phyloP scores from a whole-genome alignment of 805 yeast genomes.

The Yarrowia deformans region DNA sequence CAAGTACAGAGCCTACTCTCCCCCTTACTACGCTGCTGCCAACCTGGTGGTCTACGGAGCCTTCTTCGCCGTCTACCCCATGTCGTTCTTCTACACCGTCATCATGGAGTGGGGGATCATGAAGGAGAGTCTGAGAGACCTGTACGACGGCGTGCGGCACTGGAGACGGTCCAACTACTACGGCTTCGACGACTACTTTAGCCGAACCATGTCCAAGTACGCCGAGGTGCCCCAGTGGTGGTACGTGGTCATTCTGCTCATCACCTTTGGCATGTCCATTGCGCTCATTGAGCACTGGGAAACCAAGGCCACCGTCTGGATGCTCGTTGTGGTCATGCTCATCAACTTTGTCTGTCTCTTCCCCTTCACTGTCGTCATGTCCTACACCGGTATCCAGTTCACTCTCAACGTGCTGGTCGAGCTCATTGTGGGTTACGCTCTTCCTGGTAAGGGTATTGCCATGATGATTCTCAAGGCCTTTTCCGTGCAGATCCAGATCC shows the following conservation, averaged over 20 bases:
- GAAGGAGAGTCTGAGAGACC: slow-evolving; percentile 42
- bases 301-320: slow-evolving; percentile 65
- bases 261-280: slow-evolving; percentile 56
- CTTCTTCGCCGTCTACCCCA: slow-evolving; percentile 63
- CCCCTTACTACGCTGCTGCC: slow-evolving; percentile 70
- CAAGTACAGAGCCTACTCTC: slow-evolving; percentile 65
- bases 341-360: slow-evolving; percentile 63
- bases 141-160: slow-evolving; percentile 9
- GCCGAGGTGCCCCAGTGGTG: slow-evolving; percentile 61
- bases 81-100: slow-evolving; percentile 56
- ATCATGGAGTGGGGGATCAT: slow-evolving; percentile 41
- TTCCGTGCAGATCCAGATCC: slow-evolving; percentile 57
- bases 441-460: slow-evolving; percentile 67
- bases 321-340: slow-evolving; percentile 63
- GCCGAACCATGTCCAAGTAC: slow-evolving; percentile 58
- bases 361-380: slow-evolving; percentile 68
- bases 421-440: slow-evolving; percentile 67
- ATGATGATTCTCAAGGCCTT: slow-evolving; percentile 61
- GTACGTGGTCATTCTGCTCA: slow-evolving; percentile 59
- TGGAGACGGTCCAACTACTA: slow-evolving; percentile 18
- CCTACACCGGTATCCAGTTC: slow-evolving; percentile 64
- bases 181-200: slow-evolving; percentile 55
- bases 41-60: slow-evolving; percentile 58
- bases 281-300: slow-evolving; percentile 53
- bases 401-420: slow-evolving; percentile 70